Conservation (phyloP, 2,329 filamentous ascomycete genomes). For the Dactylellina haptotyla region DNA sequence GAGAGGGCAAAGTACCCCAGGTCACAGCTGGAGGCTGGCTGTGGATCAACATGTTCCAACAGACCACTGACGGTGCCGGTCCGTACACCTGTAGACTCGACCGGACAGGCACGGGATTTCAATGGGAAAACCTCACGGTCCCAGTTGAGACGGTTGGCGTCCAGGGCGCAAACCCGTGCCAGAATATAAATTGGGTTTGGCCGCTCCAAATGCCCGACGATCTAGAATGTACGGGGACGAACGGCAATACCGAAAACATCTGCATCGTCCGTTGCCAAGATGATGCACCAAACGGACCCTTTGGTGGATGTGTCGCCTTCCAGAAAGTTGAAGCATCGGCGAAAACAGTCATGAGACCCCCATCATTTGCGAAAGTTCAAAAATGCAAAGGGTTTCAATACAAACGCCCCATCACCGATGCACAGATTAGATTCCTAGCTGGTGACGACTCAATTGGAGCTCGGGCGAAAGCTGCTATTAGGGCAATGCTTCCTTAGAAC, state of each 20-base stretch:
- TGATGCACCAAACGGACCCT: conserved; percentile 13
- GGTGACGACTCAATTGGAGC: not conserved
- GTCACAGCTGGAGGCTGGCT: conserved; percentile 17
- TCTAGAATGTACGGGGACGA: conserved; percentile 10
- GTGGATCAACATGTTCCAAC: conserved; percentile 19
- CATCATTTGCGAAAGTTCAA: no score
- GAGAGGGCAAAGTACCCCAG: conserved; percentile 3
- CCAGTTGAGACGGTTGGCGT: conserved; percentile 6
- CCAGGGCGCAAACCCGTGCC: conserved; percentile 19
- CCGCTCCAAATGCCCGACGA: conserved; percentile 8
- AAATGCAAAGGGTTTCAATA: conserved; percentile 29
- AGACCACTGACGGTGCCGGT: conserved; percentile 16
- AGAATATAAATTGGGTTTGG: conserved; percentile 24
- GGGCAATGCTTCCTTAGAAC: conserved; percentile 1
- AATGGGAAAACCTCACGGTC: conserved; percentile 22
- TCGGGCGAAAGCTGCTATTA: not conserved
- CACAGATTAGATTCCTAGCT: conserved; percentile 11
- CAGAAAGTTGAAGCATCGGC: not conserved
- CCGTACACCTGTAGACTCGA: conserved; percentile 15
- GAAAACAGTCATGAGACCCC: no score
- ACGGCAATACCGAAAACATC: not conserved
- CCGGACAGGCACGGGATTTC: not conserved
- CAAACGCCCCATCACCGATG: conserved; percentile 5
- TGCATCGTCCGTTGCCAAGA: conserved; percentile 8
- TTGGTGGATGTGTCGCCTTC: conserved; percentile 28